A percentile compares a stretch with the other conserved stretches of the same genome.
Evolutionary conservation across 208 protist genomes (phyloP).

Genomic region (Acanthamoeba sp.): DNA sequence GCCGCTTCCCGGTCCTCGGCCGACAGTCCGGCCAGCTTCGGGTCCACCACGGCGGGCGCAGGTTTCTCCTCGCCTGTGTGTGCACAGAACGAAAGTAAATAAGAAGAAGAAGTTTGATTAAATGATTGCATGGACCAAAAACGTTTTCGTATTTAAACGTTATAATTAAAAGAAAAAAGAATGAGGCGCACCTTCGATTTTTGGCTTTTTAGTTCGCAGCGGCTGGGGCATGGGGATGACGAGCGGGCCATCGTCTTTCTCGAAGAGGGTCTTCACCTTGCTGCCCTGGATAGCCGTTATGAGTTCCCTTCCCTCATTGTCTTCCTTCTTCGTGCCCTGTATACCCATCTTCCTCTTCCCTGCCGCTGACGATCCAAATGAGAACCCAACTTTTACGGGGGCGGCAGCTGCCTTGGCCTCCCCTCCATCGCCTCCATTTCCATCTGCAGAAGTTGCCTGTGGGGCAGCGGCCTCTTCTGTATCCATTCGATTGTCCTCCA

Average conservation of each 20-base stretch:
- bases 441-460: background rate
- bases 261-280: constrained; percentile 41
- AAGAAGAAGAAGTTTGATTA: background rate
- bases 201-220: background rate
- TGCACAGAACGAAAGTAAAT: background rate
- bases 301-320: background rate
- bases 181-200: background rate
- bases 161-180: background rate
- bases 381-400: constrained; percentile 38
- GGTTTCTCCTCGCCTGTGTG: background rate
- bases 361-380: background rate
- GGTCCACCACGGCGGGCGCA: background rate
- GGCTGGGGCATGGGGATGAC: constrained; percentile 52
- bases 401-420: background rate
- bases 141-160: too few relatives aligned
- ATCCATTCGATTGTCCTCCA: background rate
- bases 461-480: background rate
- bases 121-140: too few relatives aligned
- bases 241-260: constrained; percentile 13
- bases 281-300: constrained; percentile 8
- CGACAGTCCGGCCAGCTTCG: constrained; percentile 13
- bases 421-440: background rate
- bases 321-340: background rate
- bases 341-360: background rate
- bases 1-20: constrained; percentile 33